Base-by-base conservation (phyloP, 179 eudicot species). In the Beta macrorhiza region DNA sequence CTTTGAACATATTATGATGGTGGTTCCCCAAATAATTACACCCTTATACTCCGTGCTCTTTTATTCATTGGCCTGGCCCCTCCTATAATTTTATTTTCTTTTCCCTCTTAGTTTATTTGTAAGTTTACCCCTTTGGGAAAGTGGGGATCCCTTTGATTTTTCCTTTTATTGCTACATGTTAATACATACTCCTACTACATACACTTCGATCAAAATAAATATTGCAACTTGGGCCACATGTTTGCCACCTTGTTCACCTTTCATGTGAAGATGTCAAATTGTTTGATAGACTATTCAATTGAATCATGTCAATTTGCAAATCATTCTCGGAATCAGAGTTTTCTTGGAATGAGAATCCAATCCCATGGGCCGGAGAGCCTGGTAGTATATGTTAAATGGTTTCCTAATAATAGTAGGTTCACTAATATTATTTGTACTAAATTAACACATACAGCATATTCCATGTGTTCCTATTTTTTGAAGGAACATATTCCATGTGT, bases 91-190 rank as follows among this genome's bases (percentile, higher is more conserved):
- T 52, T 71, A 62, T 20, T 42, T n/a, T 56, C 14, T 74, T 57
- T 19, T 20, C 13, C 44, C 73, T 32, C 51, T 22, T 78, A 10
- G 16, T 74, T 77, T 79, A 19, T 15, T 53, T 68, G 9, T 85
- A 67, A 85, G 85, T 81, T 80, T 89, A 55, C 91, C 80, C 72
- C 72, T 89, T 89, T 79, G 64, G 89, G 91, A 85, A 88, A 79
- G 84, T 89, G 80, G 86, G 75, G 25, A 63, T 52, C 58, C 49
- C 61, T 49, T 70, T 64, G 20, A 61, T 74, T 42, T 37, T 22
- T 47, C 61, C 78, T 32, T 56, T 70, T 8, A 42, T 69, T 49
- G 61, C 0, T 59, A 76, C 57, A 19, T 20, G 57, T 20, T 7
- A 19, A 17, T 29, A 56, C 20, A 32, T 8, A 32, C 45, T 57